Evolutionary conservation across 164 flowering plant species (phyloP).

Genomic region (Hamamelis virginiana): DNA sequence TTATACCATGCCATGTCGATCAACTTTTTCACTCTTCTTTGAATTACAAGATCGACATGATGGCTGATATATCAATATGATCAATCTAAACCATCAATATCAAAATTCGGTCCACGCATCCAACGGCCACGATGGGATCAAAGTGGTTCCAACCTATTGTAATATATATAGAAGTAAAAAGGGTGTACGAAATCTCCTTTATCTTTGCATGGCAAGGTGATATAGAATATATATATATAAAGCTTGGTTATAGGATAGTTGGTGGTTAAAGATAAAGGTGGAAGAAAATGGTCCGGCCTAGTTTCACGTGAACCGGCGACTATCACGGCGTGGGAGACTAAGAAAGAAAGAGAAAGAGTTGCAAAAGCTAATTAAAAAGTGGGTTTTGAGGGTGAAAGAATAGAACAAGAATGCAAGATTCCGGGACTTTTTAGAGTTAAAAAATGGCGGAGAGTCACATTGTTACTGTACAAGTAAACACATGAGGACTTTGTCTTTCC

Average conservation of each 20-base stretch:
- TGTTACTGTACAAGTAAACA: no score
- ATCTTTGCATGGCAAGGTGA: neutral
- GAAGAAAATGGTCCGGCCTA: conserved; percentile 23
- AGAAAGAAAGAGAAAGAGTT: conserved; percentile 4
- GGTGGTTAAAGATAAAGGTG: conserved; percentile 13
- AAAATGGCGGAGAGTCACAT: neutral
- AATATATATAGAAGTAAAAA: neutral
- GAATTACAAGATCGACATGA: neutral
- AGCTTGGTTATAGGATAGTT: neutral
- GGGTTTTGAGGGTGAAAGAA: conserved; percentile 3
- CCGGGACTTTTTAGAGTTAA: conserved; percentile 21
- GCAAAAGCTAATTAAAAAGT: no score
- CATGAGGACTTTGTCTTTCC: no score
- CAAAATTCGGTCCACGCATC: neutral
- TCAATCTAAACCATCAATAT: neutral
- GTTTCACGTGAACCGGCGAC: conserved; percentile 46
- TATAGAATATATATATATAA: neutral
- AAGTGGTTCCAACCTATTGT: neutral
- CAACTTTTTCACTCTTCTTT: neutral
- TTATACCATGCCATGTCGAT: neutral
- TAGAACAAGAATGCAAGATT: conserved; percentile 15
- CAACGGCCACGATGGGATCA: neutral
- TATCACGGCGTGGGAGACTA: conserved; percentile 39
- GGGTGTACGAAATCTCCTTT: neutral
- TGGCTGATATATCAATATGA: neutral